Evolutionary conservation across 441 rosid species (phyloP).

Genomic region (Dalechampia spathulata): DNA sequence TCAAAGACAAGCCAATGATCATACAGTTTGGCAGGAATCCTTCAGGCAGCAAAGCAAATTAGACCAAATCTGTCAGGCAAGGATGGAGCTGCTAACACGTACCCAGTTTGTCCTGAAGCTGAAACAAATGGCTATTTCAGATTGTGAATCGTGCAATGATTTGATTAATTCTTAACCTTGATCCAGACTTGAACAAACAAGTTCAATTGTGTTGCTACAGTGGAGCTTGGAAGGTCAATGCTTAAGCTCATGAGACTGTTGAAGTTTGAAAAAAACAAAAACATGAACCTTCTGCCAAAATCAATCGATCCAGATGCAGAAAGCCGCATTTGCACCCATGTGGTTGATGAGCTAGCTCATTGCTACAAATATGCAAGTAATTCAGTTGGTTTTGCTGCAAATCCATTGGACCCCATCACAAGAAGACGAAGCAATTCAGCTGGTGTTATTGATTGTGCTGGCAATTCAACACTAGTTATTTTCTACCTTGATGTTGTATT

Average conservation of each 20-base stretch:
- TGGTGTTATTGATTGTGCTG: neutral
- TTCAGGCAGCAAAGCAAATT: constrained; percentile 41
- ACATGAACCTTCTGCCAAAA: neutral
- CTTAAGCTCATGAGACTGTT: neutral
- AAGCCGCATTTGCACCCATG: no score
- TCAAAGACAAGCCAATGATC: constrained; percentile 88
- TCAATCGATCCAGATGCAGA: neutral
- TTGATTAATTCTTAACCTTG: neutral
- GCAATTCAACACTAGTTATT: no score
- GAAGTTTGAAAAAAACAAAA: neutral
- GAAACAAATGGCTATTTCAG: neutral
- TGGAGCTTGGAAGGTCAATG: neutral
- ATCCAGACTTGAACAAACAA: neutral
- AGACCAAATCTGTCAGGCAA: constrained; percentile 4
- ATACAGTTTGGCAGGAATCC: constrained; percentile 90
- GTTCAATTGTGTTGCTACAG: neutral
- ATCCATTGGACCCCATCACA: no score
- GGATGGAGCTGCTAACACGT: constrained; percentile 6
- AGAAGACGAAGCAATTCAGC: neutral
- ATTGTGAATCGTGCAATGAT: neutral
- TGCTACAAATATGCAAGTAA: no score
- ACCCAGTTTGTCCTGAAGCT: constrained; percentile 9
- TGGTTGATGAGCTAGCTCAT: neutral
- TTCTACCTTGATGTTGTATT: no score
- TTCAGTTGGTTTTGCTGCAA: no score